Evolutionary conservation across 768 basidiomycete genomes (phyloP), one percentile per base, ranked within the genome.

Genomic region (Auricularia sp.): DNA sequence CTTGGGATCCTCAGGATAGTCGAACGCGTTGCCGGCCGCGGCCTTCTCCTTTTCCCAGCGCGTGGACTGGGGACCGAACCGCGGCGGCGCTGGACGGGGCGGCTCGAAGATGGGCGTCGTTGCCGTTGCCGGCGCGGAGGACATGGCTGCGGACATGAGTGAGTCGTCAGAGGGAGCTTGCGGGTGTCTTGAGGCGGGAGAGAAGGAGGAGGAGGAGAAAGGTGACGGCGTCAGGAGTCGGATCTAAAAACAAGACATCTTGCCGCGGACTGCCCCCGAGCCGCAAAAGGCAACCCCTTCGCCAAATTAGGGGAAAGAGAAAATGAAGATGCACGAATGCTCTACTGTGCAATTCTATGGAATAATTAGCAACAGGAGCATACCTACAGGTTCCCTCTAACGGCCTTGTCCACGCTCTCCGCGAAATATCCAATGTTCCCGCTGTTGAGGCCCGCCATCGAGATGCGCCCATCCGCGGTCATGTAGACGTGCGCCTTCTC

Each of bases 381-480:
- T 51, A 51, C 47, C 47, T 51, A 16, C 21, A 51, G 18, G 62
- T 80, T 81, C 68, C 88, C 88, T 78, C 84, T 87, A 68, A 94
- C 91, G 65, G 87, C 91, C 70, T 85, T 84, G 75, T 91, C 83
- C 64, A 96, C 88, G 71, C 86, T 85, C 77, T 92, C 82, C 2
- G 93, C 92, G 74, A 97, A 94, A 80, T 95, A 91, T 70, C 87
- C 86, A 70, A 96, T 84, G 80, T 96, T 96, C 72, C 77, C 73
- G 66, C 77, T 76, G 79, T 95, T 96, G 72, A 96, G 76, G 39
- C 91, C 93, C 66, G 93, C 91, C 92, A 95, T 96, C 54, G 91
- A 92, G 70, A 95, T 93, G 69, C 93, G 87, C 21, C 93, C 93
- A 74, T 95, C 90, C 64, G 83, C 80, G n/a, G 93, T 95, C 90